Evolutionary conservation across 306 rosid genomes (phyloP).

Genomic region (Arachis stenosperma): DNA sequence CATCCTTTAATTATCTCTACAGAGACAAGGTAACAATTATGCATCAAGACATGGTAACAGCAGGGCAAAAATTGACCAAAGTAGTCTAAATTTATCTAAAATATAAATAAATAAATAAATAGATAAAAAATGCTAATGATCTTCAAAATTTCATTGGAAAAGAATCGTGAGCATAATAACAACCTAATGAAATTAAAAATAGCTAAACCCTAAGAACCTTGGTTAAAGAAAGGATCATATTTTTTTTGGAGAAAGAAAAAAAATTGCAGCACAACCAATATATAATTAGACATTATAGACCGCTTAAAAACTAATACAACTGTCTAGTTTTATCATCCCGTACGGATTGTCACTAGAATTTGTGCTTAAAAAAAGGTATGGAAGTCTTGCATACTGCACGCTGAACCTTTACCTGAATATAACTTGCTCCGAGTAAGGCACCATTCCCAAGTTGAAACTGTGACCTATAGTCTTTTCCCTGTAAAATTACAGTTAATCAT

Average conservation of each 20-base stretch:
- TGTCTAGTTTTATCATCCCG: neutral
- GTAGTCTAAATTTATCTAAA: neutral
- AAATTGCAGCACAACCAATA: neutral
- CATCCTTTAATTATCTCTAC: conserved; percentile 4
- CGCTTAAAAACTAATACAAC: neutral
- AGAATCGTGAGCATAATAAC: neutral
- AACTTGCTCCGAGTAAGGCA: conserved; percentile 91
- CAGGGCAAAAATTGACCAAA: neutral
- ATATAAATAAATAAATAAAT: conserved; percentile 2
- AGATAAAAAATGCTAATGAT: neutral
- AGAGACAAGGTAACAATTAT: neutral
- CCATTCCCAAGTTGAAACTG: conserved; percentile 97
- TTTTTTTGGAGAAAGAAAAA: neutral
- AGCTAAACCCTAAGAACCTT: conserved; percentile 13
- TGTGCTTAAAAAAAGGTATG: conserved; percentile 8
- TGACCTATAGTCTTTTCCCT: conserved; percentile 88
- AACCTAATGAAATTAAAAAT: conserved; percentile 5
- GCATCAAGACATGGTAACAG: conserved; percentile 2
- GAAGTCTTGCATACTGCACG: conserved; percentile 19
- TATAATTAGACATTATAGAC: neutral
- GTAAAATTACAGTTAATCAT: conserved; percentile 35
- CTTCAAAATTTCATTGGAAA: conserved; percentile 1
- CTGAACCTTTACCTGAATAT: conserved; percentile 73
- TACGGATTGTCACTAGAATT: neutral
- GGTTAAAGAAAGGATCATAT: neutral